phyloP scores from a whole-genome alignment of 345 rosid genomes.

The Ceriops zippeliana region DNA sequence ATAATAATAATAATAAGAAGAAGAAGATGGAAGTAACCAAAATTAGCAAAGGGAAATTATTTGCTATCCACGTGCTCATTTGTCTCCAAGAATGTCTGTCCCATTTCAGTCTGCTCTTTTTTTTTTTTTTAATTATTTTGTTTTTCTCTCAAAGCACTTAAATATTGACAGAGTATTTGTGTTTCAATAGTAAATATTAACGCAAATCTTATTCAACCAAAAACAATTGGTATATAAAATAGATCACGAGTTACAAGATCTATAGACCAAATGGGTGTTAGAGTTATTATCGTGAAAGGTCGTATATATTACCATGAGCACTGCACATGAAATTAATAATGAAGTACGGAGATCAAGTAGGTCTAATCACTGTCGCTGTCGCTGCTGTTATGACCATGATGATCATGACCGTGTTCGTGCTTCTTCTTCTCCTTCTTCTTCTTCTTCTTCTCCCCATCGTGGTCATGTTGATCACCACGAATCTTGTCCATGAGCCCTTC shows the following conservation, averaged over 20 bases:
- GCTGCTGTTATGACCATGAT: constrained; percentile 38
- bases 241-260: no score
- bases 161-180: no score
- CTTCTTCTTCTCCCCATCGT: constrained; percentile 41
- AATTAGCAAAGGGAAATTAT: background rate
- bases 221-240: no score
- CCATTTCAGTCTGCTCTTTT: constrained; percentile 44
- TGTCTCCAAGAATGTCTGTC: constrained; percentile 46
- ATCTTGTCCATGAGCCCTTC: constrained; percentile 46
- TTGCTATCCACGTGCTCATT: background rate
- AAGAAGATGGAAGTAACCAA: background rate
- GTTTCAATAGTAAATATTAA: no score
- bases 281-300: no score
- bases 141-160: no score
- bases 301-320: no score
- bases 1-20: background rate
- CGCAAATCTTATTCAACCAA: no score
- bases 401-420: constrained; percentile 35
- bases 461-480: constrained; percentile 17
- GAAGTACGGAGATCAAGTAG: constrained; percentile 5
- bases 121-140: no score
- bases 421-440: constrained; percentile 37
- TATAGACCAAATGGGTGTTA: no score
- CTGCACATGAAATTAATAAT: constrained; percentile 21
- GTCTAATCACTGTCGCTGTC: constrained; percentile 65